Percentiles rank a stretch among this genome's conserved stretches.
Evolutionary conservation across 192 early-diverging fungal genomes (phyloP).

Genomic region (Backusella mclennaniae): DNA sequence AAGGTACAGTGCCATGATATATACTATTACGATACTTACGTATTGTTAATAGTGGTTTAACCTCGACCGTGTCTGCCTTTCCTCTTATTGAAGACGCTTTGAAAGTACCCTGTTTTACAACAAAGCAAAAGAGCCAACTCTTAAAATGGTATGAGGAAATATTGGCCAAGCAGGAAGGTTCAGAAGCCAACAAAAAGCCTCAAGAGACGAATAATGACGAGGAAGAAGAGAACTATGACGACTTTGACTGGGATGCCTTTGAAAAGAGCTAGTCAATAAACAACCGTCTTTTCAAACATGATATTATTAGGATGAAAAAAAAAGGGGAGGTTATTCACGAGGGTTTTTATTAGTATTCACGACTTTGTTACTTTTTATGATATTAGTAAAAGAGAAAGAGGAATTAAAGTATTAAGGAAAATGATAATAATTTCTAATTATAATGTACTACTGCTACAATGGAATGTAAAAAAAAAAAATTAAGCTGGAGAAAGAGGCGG

Average conservation of each 20-base stretch:
- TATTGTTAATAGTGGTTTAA: not conserved
- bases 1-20: not conserved
- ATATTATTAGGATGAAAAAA: not conserved
- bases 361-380: not conserved
- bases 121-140: slow-evolving; percentile 34
- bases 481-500: not conserved
- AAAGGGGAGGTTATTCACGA: not conserved
- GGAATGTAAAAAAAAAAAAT: not conserved
- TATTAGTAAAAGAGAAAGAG: not conserved
- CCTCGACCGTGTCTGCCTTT: slow-evolving; percentile 11
- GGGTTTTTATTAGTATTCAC: not conserved
- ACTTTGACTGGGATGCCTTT: slow-evolving; percentile 38
- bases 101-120: slow-evolving; percentile 41
- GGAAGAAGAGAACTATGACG: slow-evolving; percentile 24
- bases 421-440: not conserved
- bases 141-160: slow-evolving; percentile 41
- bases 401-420: not conserved
- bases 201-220: not conserved
- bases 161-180: slow-evolving; percentile 25
- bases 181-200: not conserved
- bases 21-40: not conserved
- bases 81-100: slow-evolving; percentile 41
- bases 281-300: not conserved
- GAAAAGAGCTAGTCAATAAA: slow-evolving; percentile 17
- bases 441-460: not conserved